Evolutionary conservation across 116 monocot genomes (phyloP).

Genomic region (Dioscorea cayenensis): DNA sequence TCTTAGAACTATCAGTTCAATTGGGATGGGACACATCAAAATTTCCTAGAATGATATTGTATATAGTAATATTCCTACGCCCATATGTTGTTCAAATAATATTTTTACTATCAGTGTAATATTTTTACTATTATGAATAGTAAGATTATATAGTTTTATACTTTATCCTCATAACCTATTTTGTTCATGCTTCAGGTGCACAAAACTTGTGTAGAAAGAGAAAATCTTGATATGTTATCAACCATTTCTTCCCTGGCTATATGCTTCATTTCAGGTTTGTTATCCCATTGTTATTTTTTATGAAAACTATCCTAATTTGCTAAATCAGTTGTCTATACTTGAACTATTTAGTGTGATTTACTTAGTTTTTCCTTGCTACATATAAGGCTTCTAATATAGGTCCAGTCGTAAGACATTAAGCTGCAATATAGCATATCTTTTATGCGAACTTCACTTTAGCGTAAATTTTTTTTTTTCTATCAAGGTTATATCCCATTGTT

Average conservation of each 20-base stretch:
- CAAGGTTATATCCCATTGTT: no score
- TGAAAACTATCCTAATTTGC: not conserved
- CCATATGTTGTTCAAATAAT: not conserved
- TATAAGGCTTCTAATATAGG: not conserved
- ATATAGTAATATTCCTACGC: not conserved
- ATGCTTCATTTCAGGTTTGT: constrained; percentile 96
- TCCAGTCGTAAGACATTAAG: no score
- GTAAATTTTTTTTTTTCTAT: no score
- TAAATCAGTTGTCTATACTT: not conserved
- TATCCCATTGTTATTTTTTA: not conserved
- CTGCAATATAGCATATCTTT: no score
- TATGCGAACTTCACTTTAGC: not conserved
- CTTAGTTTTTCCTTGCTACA: not conserved
- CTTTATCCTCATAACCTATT: constrained; percentile 1
- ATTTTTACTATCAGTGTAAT: no score
- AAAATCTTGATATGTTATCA: constrained; percentile 93
- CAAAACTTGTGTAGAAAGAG: constrained; percentile 87
- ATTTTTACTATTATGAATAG: no score
- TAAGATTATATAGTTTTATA: constrained; percentile 1
- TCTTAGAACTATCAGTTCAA: no score
- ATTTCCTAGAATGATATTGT: not conserved
- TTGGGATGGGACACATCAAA: not conserved
- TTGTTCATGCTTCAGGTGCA: constrained; percentile 54
- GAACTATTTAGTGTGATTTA: not conserved
- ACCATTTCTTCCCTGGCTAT: constrained; percentile 92